Evolutionary conservation across 2,329 filamentous ascomycete species (phyloP), one percentile per base, ranked within the genome.

Genomic region (Leptodontidium sp.): DNA sequence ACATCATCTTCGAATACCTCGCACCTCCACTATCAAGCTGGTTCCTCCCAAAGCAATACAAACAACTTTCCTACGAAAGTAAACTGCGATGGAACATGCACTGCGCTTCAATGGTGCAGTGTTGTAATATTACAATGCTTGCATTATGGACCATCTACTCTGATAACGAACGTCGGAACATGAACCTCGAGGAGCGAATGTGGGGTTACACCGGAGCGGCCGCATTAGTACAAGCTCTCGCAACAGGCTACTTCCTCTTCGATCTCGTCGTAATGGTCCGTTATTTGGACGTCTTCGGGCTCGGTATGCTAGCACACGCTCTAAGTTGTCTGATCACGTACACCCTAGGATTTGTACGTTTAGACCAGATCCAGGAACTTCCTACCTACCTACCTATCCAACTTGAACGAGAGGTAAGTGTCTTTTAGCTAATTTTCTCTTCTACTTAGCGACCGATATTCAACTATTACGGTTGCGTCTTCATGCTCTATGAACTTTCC

Each of bases 401-500:
- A 50, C 4, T 21, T 8, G 29, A 4, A 43, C 32, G 17, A 26
- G 52, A 70, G 67, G 58, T 67, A 61, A 65, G 66, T 66, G 55
- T 68, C 40, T 66, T 38, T 65, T 43, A 55, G 59, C 65, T 70
- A 53, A 68, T 65, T 58, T 40, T 43, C 24, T 32, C 45, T 38
- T 59, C 57, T 38, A 24, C 12, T 40, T 76, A 95, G 92, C 86
- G 91, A 65, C 93, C 93, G 2, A 93, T 94, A 75, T 85, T 93
- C 75, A 94, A 94, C 82, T 94, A 90, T 82, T 96, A 95, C 80
- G 91, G 87, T 66, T 86, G 86, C 64, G 87, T 88, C 70, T 96
- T 96, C 80, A 92, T 95, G 76, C 88, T 96, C 64, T 95, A 93
- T 86, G 93, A 96, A 80, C 86, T 96, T 32, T 94, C 91, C 17